A percentile compares a stretch with the other conserved stretches of the same genome.
These are phyloP conservation scores for Penicillium freii DNA, from an alignment of 2,329 filamentous ascomycete species.

Conservation along the genomic window DNA sequence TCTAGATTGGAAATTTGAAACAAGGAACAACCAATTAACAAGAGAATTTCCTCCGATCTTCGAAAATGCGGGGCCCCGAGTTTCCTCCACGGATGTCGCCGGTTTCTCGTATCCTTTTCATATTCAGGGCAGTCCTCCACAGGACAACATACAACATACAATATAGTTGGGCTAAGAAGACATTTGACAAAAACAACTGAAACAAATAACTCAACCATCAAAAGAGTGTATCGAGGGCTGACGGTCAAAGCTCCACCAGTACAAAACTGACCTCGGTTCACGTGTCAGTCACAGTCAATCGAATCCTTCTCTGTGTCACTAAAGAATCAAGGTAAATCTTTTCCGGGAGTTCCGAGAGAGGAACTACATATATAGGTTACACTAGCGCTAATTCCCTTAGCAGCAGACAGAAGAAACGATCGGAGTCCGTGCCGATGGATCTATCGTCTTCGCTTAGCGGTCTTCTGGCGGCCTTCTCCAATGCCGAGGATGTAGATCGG, in stretches of 20 bases:
- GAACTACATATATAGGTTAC: not conserved
- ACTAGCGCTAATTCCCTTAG: not conserved
- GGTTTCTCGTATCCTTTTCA: conserved; percentile 2
- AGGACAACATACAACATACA: not conserved
- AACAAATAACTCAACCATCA: not conserved
- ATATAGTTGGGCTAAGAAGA: not conserved
- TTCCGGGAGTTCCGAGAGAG: not conserved
- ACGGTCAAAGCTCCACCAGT: not conserved
- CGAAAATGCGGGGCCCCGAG: conserved; percentile 4
- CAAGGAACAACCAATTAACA: not conserved
- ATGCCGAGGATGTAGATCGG: conserved; percentile 11
- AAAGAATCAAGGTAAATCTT: not conserved
- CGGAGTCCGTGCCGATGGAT: conserved; percentile 4
- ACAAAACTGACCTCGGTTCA: not conserved
- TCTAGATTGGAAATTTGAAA: not conserved
- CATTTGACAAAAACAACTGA: not conserved
- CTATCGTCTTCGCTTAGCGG: not conserved
- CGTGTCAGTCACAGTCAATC: not conserved
- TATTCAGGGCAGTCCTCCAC: not conserved
- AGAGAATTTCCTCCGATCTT: not conserved
- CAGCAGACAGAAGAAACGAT: not conserved
- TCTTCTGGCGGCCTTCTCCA: conserved; percentile 7
- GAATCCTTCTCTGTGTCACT: not conserved
- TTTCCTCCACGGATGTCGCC: not conserved
- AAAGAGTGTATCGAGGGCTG: not conserved